Evolutionary conservation across 2,329 filamentous ascomycete genomes (phyloP).

Genomic region (Fusarium sp.): DNA sequence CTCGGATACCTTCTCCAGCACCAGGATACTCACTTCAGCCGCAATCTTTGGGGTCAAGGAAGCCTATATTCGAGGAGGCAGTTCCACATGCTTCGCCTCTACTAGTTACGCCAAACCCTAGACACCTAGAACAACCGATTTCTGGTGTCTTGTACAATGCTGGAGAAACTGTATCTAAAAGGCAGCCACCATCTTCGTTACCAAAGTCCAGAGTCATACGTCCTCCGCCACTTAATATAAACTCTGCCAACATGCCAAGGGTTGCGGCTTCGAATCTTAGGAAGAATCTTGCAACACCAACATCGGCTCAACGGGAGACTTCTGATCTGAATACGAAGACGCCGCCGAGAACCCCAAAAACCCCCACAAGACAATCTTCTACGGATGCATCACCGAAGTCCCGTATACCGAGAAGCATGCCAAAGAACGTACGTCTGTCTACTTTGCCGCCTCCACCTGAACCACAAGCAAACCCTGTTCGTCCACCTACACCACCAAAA

Average conservation of each 20-base stretch:
- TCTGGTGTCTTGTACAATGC: constrained; percentile 16
- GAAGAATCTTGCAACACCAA: constrained; percentile 7
- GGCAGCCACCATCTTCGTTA: not conserved
- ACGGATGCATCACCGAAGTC: constrained; percentile 20
- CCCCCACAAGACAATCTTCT: not conserved
- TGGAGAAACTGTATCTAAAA: constrained; percentile 1
- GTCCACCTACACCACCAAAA: constrained; percentile 36
- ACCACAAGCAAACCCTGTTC: constrained; percentile 15
- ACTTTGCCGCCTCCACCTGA: constrained; percentile 31
- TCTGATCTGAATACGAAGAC: constrained; percentile 1
- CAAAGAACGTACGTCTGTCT: constrained; percentile 11
- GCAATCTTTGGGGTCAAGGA: constrained; percentile 1
- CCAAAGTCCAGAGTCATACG: constrained; percentile 1
- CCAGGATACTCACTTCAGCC: constrained; percentile 10
- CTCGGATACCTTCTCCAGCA: constrained; percentile 25
- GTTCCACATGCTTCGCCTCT: constrained; percentile 12
- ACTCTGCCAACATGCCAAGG: not conserved
- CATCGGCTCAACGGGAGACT: not conserved
- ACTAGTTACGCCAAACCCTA: constrained; percentile 21
- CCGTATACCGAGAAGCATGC: constrained; percentile 13
- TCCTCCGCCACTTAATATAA: not conserved
- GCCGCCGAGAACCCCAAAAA: not conserved
- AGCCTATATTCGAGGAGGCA: constrained; percentile 19
- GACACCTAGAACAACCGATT: constrained; percentile 17
- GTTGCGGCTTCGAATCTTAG: not conserved